Evolutionary conservation across 1,284 basidiomycete species (phyloP).

Genomic region (Microbotryum silenes-acaulis): DNA sequence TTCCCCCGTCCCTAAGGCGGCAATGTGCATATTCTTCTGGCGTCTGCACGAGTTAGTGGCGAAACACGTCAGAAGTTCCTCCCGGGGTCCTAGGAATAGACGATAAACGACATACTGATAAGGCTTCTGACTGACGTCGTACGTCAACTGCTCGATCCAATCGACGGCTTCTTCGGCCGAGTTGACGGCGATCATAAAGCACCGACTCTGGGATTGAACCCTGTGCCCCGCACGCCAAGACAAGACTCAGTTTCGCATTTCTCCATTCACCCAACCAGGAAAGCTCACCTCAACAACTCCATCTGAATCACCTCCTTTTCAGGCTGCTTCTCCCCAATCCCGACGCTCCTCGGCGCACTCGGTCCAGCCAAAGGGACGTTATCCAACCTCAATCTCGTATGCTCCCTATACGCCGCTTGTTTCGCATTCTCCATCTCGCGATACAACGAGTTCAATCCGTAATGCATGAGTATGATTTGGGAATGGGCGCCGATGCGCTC

Average conservation of each 20-base stretch:
- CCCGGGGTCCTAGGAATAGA: neutral
- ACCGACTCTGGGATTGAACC: slow-evolving; percentile 8
- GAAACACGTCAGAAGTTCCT: neutral
- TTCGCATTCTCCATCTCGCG: slow-evolving; percentile 13
- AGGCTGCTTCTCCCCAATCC: slow-evolving; percentile 20
- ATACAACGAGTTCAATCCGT: slow-evolving; percentile 14
- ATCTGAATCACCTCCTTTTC: slow-evolving; percentile 18
- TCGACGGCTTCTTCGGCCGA: slow-evolving; percentile 22
- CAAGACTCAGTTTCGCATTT: no score
- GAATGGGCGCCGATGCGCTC: slow-evolving; percentile 11
- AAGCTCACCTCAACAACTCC: slow-evolving; percentile 18
- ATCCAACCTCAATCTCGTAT: neutral
- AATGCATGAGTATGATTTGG: slow-evolving; percentile 26
- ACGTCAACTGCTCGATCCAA: slow-evolving; percentile 31
- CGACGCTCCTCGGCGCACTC: slow-evolving; percentile 7
- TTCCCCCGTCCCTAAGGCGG: slow-evolving; percentile 26
- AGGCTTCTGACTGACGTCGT: slow-evolving; percentile 31
- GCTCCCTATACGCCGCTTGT: slow-evolving; percentile 12
- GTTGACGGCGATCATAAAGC: slow-evolving; percentile 25
- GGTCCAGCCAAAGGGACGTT: neutral
- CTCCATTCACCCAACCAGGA: no score
- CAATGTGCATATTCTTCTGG: slow-evolving; percentile 24
- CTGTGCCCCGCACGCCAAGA: neutral
- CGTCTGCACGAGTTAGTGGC: slow-evolving; percentile 11
- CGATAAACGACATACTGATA: slow-evolving; percentile 26